Percentiles rank a stretch among this genome's conserved stretches.
phyloP scores from a whole-genome alignment of 805 yeast genomes.

The Suhomyces kilbournensis region DNA sequence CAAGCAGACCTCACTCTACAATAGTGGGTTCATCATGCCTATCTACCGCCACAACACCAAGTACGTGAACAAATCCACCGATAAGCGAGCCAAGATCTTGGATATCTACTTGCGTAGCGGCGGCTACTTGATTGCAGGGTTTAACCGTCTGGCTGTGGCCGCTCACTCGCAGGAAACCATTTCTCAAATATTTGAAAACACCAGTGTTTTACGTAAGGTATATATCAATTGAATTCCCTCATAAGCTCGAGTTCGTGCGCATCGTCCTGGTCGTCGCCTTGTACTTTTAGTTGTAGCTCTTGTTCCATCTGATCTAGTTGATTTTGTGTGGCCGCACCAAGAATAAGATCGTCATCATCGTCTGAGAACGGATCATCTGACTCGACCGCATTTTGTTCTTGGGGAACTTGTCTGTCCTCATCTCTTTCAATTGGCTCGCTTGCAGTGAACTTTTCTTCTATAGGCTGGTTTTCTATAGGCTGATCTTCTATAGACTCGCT shows the following conservation, averaged over 20 bases:
- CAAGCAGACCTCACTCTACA: constrained; percentile 30
- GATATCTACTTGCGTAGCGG: constrained; percentile 50
- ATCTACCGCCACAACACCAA: constrained; percentile 44
- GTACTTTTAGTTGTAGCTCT: background rate
- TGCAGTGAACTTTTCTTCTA: background rate
- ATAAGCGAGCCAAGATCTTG: constrained; percentile 12
- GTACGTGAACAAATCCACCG: constrained; percentile 34
- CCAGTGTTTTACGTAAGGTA: constrained; percentile 47
- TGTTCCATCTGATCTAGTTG: background rate
- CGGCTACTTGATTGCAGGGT: constrained; percentile 50
- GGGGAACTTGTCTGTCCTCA: background rate
- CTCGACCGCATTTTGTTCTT: background rate
- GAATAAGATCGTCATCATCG: constrained; percentile 15
- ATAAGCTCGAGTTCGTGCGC: constrained; percentile 32
- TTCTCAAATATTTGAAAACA: constrained; percentile 45
- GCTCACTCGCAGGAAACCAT: constrained; percentile 35
- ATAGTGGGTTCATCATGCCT: constrained; percentile 53
- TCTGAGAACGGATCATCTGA: constrained; percentile 24
- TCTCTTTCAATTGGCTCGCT: background rate
- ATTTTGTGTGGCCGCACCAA: background rate
- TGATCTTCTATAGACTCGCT: no score
- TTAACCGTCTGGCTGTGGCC: constrained; percentile 26
- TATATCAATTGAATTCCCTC: constrained; percentile 41
- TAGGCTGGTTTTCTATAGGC: background rate
- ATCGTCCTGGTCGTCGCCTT: constrained; percentile 14